Evolutionary conservation across 345 rosid species (phyloP).

Genomic region (Murraya paniculata): DNA sequence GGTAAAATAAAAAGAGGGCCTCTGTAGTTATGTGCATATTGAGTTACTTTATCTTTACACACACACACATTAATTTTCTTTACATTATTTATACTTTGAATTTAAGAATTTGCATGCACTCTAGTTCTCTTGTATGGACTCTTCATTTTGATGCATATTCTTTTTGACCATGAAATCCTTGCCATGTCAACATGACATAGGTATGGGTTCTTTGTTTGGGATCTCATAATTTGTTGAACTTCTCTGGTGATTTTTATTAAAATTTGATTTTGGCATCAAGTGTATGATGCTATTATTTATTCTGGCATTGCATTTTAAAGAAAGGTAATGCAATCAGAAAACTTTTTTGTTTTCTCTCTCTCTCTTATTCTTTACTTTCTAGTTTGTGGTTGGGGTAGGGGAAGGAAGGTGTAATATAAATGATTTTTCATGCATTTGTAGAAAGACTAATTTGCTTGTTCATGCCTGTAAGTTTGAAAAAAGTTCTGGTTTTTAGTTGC

Average conservation of each 20-base stretch:
- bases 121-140: neutral
- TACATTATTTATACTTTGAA: neutral
- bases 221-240: neutral
- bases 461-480: neutral
- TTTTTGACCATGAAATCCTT: neutral
- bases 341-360: neutral
- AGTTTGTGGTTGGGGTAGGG: neutral
- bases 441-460: neutral
- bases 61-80: no score
- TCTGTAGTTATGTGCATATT: neutral
- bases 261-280: neutral
- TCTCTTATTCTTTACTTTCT: neutral
- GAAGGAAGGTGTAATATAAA: neutral
- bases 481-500: neutral
- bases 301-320: neutral
- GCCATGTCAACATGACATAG: neutral
- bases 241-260: neutral
- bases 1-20: neutral
- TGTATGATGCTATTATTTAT: neutral
- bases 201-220: slow-evolving; percentile 2
- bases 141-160: neutral
- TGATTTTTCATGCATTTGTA: neutral
- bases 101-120: neutral
- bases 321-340: neutral
- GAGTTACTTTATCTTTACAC: neutral